phyloP scores from a whole-genome alignment of 352 stramenopile genomes.

The Aphanomyces invadans region DNA sequence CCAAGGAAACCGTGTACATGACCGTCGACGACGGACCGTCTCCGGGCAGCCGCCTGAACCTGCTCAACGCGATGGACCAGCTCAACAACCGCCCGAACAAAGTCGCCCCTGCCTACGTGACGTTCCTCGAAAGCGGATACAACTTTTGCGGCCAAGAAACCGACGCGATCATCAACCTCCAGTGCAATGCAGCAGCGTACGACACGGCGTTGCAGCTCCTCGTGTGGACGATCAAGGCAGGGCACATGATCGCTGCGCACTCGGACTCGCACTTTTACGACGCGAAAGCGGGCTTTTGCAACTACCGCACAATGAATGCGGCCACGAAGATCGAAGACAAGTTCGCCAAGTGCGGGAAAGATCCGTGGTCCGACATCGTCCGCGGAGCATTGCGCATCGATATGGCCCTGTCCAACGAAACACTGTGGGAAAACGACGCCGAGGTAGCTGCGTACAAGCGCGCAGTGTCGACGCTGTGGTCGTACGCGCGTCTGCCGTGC shows the following conservation, averaged over 20 bases:
- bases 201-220: neutral
- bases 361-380: slow-evolving; percentile 3
- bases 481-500: slow-evolving; percentile 10
- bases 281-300: neutral
- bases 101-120: neutral
- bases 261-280: slow-evolving; percentile 22
- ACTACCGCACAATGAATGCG: slow-evolving; percentile 15
- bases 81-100: slow-evolving; percentile 3
- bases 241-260: slow-evolving; percentile 20
- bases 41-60: neutral
- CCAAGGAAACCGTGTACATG: slow-evolving; percentile 16
- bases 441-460: neutral
- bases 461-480: slow-evolving; percentile 4
- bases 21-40: slow-evolving; percentile 22
- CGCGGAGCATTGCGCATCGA: slow-evolving; percentile 16
- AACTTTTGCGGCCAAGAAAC: slow-evolving; percentile 21
- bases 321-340: slow-evolving; percentile 18
- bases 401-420: neutral
- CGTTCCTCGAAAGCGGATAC: slow-evolving; percentile 14
- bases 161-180: neutral
- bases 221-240: slow-evolving; percentile 19
- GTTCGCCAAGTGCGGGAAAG: slow-evolving; percentile 15
- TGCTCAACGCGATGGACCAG: neutral
- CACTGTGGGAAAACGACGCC: neutral
- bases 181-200: slow-evolving; percentile 3